Conservation (phyloP, 2,329 filamentous ascomycete genomes). For the Lomentospora prolificans region DNA sequence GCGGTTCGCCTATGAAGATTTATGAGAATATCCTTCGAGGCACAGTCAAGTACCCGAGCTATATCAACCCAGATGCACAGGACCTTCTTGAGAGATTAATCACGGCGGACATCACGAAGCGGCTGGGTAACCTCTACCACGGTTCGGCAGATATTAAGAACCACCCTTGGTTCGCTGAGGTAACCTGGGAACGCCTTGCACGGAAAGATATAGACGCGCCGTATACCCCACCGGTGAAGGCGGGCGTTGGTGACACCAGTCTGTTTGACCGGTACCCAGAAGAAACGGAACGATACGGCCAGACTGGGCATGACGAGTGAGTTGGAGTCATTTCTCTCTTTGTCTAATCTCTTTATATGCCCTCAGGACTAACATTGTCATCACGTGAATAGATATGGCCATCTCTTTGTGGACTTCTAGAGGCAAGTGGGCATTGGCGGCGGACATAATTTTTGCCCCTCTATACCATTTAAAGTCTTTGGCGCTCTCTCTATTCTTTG, state of each 20-base stretch:
- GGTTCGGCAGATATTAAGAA: constrained; percentile 89
- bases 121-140: constrained; percentile 85
- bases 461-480: background rate
- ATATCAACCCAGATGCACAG: constrained; percentile 89
- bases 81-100: constrained; percentile 88
- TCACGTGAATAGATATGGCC: constrained; percentile 56
- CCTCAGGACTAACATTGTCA: too few relatives aligned
- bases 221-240: constrained; percentile 91
- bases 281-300: constrained; percentile 86
- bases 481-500: background rate
- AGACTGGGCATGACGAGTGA: constrained; percentile 68
- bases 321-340: constrained; percentile 27
- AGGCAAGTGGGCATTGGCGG: background rate
- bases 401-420: constrained; percentile 68
- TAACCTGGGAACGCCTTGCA: constrained; percentile 90
- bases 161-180: constrained; percentile 93
- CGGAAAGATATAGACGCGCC: constrained; percentile 97
- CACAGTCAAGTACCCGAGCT: constrained; percentile 91
- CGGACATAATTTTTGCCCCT: background rate
- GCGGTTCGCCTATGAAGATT: constrained; percentile 95
- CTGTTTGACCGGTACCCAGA: constrained; percentile 98
- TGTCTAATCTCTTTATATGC: background rate
- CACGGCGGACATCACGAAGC: constrained; percentile 88
- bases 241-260: constrained; percentile 87
- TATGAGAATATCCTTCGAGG: constrained; percentile 98